Conservation (phyloP, 2,329 filamentous ascomycete species). For the Nemania sp. region DNA sequence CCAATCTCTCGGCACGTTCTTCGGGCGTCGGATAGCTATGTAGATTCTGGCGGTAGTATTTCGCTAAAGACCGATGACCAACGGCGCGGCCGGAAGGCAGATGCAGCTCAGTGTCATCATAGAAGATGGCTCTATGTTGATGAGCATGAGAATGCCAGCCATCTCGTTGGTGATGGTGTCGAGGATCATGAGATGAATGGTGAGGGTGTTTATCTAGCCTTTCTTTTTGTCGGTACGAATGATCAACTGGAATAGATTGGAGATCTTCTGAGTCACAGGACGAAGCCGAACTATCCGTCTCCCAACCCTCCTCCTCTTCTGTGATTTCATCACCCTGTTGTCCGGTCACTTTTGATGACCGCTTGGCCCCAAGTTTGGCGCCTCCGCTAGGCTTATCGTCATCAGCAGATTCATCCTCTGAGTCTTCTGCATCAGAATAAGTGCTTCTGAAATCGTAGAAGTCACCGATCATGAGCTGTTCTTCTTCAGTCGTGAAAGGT, state of each 20-base stretch:
- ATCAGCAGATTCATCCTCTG: conserved; percentile 55
- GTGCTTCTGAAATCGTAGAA: conserved; percentile 97
- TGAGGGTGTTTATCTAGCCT: conserved; percentile 73
- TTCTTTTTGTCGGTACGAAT: conserved; percentile 71
- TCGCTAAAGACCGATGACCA: conserved; percentile 83
- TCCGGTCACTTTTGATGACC: conserved; percentile 55
- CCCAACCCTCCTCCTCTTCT: conserved; percentile 79
- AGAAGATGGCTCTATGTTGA: conserved; percentile 77
- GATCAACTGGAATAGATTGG: conserved; percentile 75
- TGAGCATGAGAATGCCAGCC: conserved; percentile 84
- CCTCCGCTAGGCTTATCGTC: conserved; percentile 59
- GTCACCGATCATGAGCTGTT: conserved; percentile 92
- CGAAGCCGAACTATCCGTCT: conserved; percentile 90
- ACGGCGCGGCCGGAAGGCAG: conserved; percentile 87
- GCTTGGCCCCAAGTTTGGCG: conserved; percentile 69
- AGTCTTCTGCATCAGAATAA: conserved; percentile 80
- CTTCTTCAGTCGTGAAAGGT: conserved; percentile 82
- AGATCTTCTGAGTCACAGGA: conserved; percentile 86
- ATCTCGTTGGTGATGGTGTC: conserved; percentile 73
- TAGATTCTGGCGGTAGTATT: conserved; percentile 92
- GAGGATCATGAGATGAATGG: conserved; percentile 71
- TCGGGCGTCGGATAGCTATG: conserved; percentile 78
- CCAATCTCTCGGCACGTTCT: conserved; percentile 71
- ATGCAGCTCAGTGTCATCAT: conserved; percentile 92
- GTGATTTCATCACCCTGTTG: conserved; percentile 59